phyloP scores from a whole-genome alignment of 2,329 filamentous ascomycete genomes.

The Sarocladium oryzae region DNA sequence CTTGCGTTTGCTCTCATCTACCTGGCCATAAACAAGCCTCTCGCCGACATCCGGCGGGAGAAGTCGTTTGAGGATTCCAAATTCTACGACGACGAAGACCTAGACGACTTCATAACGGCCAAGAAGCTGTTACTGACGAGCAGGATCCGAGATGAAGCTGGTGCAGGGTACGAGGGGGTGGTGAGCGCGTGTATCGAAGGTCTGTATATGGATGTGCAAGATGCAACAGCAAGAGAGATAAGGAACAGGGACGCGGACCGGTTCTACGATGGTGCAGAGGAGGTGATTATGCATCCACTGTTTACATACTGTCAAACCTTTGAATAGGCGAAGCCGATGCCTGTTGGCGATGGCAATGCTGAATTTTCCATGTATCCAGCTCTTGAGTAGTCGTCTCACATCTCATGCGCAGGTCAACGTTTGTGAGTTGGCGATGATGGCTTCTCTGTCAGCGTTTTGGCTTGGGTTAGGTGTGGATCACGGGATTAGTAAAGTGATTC shows the following conservation, averaged over 20 bases:
- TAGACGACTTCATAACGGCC: neutral
- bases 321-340: neutral
- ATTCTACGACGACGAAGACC: neutral
- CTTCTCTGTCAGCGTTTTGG: too few species aligned
- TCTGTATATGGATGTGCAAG: neutral
- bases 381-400: too few species aligned
- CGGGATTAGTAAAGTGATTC: too few species aligned
- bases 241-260: neutral
- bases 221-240: neutral
- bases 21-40: neutral
- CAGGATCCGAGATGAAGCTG: neutral
- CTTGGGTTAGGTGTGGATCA: too few species aligned
- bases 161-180: neutral
- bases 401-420: too few species aligned
- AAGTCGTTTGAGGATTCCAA: neutral
- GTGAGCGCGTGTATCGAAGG: slow-evolving; percentile 2
- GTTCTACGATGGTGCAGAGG: slow-evolving; percentile 1
- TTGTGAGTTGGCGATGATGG: too few species aligned
- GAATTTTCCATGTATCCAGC: too few species aligned
- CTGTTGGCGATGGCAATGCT: too few species aligned
- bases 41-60: neutral
- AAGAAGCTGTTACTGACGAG: neutral
- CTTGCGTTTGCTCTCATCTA: neutral
- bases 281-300: slow-evolving; percentile 4
- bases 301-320: slow-evolving; percentile 1